Evolutionary conservation across 768 basidiomycete genomes (phyloP), one percentile per base, ranked within the genome.

Genomic region (Paxillus rubicundulus): DNA sequence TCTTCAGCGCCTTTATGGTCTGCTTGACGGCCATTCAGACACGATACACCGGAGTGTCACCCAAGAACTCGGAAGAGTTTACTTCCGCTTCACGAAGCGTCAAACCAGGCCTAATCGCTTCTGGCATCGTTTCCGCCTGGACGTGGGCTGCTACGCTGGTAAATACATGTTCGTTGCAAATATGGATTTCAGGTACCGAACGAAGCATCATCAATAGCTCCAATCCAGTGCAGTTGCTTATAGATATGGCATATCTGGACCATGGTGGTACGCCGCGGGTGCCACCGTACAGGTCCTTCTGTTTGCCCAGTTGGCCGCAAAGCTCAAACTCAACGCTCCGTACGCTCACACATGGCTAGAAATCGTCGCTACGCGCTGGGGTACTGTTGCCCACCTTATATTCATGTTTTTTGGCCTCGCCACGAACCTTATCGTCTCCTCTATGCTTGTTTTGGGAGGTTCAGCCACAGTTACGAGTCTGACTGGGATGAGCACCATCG

Each of bases 331-430:
- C 18, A 91, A 97, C 55, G 94, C 95, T 2, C 92, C 94, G 0
- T 85, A 86, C 54, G 86, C 87, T 0, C 87, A 90, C 50, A 95
- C 91, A 16, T 97, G 86, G 84, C 52, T 94, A 17, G 92, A 97
- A 66, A 92, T 97, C 58, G 82, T 95, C 48, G 82, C 79, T 2
- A 77, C 74, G 1, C 78, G 89, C 10, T 98, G 92, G 89, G 95
- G 94, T 0, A 82, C 68, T 6, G 55, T 77, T 13, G 92, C 89
- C 0, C 95, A 97, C 71, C 52, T 86, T 3, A 74, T 92, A 7
- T 95, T 96, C 76, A 84, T 95, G 77, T 87, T 90, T 74, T 96
- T 96, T 63, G 92, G 89, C n/a, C 74, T 97, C 8, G 86, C 89
- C 3, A 94, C 94, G 32, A 95, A 95, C 68, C 77, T 96, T 50